phyloP scores from a whole-genome alignment of 2,329 filamentous ascomycete species.

The Fusarium redolens region DNA sequence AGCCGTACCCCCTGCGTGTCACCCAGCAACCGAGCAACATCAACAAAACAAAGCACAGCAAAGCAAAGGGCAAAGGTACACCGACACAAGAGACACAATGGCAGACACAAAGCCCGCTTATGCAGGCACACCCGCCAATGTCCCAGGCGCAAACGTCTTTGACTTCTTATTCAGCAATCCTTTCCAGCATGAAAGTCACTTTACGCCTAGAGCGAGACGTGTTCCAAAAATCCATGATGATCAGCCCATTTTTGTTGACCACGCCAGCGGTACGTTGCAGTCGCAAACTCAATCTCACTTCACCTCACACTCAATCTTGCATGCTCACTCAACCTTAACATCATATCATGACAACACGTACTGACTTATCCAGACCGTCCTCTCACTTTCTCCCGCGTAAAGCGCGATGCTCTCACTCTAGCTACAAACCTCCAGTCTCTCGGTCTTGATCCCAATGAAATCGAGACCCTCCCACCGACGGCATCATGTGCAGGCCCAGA shows the following conservation, averaged over 20 bases:
- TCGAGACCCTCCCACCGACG: slow-evolving; percentile 52
- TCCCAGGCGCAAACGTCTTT: slow-evolving; percentile 48
- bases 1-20: background rate
- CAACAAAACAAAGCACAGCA: background rate
- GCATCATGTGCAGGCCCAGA: slow-evolving; percentile 53
- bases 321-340: background rate
- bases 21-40: slow-evolving; percentile 9
- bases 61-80: background rate
- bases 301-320: background rate
- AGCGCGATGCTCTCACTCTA: slow-evolving; percentile 51
- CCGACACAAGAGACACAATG: slow-evolving; percentile 2
- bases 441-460: slow-evolving; percentile 50
- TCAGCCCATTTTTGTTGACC: slow-evolving; percentile 54
- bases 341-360: background rate
- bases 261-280: slow-evolving; percentile 50
- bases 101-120: slow-evolving; percentile 29
- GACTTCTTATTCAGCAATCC: slow-evolving; percentile 54
- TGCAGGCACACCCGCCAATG: slow-evolving; percentile 29
- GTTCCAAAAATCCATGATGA: slow-evolving; percentile 49
- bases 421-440: slow-evolving; percentile 51
- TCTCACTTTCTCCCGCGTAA: slow-evolving; percentile 51
- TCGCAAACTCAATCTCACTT: background rate
- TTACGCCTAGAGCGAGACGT: slow-evolving; percentile 44
- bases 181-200: slow-evolving; percentile 48
- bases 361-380: slow-evolving; percentile 47